phyloP scores from a whole-genome alignment of 495 filamentous ascomycete species.

The Aspergillus sclerotiicarbonarius region DNA sequence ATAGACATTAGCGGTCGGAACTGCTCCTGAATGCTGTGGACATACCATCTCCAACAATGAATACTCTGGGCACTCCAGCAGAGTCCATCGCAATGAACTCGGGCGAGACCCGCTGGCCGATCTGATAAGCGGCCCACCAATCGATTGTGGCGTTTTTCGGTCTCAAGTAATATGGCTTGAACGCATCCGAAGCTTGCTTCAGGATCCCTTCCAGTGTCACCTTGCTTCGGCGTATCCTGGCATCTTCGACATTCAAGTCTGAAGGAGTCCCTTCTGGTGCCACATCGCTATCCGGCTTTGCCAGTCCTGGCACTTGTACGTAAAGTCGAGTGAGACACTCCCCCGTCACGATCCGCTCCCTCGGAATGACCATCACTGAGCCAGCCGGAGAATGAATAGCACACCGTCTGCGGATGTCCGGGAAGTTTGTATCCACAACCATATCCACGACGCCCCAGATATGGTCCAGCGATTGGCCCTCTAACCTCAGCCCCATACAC shows the following conservation, averaged over 20 bases:
- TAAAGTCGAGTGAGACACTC: slow-evolving; percentile 69
- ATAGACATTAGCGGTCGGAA: not conserved
- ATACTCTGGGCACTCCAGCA: slow-evolving; percentile 40
- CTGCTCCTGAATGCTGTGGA: not conserved
- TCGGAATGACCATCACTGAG: slow-evolving; percentile 67
- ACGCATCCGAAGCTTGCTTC: slow-evolving; percentile 25
- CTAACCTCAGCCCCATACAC: slow-evolving; percentile 54
- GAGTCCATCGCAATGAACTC: slow-evolving; percentile 49
- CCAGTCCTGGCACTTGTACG: slow-evolving; percentile 46
- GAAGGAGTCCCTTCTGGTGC: not conserved
- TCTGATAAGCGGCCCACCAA: slow-evolving; percentile 35
- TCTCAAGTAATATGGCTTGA: slow-evolving; percentile 36
- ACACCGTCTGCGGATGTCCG: slow-evolving; percentile 64
- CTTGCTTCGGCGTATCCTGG: slow-evolving; percentile 19
- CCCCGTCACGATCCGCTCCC: slow-evolving; percentile 50
- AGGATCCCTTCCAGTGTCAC: slow-evolving; percentile 34
- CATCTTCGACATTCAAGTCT: slow-evolving; percentile 13
- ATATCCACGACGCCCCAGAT: slow-evolving; percentile 67
- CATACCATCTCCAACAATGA: slow-evolving; percentile 57
- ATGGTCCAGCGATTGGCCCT: slow-evolving; percentile 61
- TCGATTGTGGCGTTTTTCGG: slow-evolving; percentile 20
- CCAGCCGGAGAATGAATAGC: slow-evolving; percentile 65
- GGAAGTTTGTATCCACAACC: slow-evolving; percentile 64
- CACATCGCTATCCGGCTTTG: slow-evolving; percentile 15
- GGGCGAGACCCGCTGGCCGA: slow-evolving; percentile 34